A percentile compares a stretch with the other conserved stretches of the same genome.
Evolutionary conservation across 2,329 filamentous ascomycete genomes (phyloP).

Genomic region (Ilyonectria mors-panacis): DNA sequence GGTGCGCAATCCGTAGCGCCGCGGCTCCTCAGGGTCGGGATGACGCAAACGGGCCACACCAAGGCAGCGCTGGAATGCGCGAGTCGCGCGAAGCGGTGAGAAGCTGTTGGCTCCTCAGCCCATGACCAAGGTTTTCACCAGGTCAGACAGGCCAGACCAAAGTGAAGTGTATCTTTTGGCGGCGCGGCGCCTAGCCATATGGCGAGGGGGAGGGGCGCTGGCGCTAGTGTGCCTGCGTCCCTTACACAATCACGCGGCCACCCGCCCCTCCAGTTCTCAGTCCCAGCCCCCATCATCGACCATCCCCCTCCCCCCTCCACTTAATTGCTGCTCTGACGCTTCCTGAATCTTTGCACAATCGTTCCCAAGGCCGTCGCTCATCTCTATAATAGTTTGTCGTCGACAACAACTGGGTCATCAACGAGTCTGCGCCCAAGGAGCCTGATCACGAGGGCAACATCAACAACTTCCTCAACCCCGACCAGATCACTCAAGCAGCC

Average conservation of each 20-base stretch:
- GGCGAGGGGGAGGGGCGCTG: conserved; percentile 11
- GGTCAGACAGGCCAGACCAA: conserved; percentile 31
- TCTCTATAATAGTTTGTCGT: conserved; percentile 83
- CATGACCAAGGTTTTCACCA: conserved; percentile 33
- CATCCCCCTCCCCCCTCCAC: conserved; percentile 6
- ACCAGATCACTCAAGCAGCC: conserved; percentile 72
- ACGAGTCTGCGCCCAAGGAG: conserved; percentile 85
- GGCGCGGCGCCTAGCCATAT: conserved; percentile 17
- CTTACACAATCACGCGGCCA: conserved; percentile 43
- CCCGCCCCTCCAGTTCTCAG: conserved; percentile 28
- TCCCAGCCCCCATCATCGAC: conserved; percentile 12
- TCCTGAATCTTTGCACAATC: conserved; percentile 28
- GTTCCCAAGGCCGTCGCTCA: conserved; percentile 41
- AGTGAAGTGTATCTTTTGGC: conserved; percentile 32
- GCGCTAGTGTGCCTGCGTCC: conserved; percentile 49
- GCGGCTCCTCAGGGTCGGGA: conserved; percentile 38
- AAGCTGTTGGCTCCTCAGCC: conserved; percentile 31
- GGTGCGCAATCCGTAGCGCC: conserved; percentile 36
- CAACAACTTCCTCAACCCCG: conserved; percentile 90
- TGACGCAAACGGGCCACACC: conserved; percentile 45
- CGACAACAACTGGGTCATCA: conserved; percentile 90
- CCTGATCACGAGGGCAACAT: conserved; percentile 86
- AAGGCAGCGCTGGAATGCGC: conserved; percentile 42
- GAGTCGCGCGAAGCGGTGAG: conserved; percentile 37
- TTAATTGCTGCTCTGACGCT: conserved; percentile 36